Evolutionary conservation across 2,329 filamentous ascomycete genomes (phyloP), one percentile per base, ranked within the genome.

Genomic region (Cercospora sp.): DNA sequence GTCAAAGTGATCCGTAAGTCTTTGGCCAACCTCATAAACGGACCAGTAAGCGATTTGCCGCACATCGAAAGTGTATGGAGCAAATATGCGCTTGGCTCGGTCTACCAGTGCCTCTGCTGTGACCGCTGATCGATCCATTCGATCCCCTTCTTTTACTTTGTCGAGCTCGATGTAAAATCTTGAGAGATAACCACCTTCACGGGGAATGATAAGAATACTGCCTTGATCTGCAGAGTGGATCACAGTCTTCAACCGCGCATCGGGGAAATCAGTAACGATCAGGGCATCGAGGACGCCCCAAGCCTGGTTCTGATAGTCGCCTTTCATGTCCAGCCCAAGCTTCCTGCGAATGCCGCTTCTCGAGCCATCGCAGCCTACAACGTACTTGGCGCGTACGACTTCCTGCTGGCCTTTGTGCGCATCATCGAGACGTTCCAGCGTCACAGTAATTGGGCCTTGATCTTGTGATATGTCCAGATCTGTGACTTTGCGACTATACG

Each of bases 171-270:
- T 79, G 67, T 79, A 79, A 60, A 79, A 76, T 10, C 78, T 67
- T 8, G 73, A 74, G 1, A 80, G 67, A 20, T 77, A 77, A 13
- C 75, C 75, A 30, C 76, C 76, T 64, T 79, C 78, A 39, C 78
- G 68, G 0, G 91, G 91, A 66, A 94, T 93, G 4, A 93, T 89
- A 87, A 94, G 91, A 75, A 94, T 89, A 18, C 90, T 92, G 1
- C 91, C 91, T 66, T 89, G 83, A 57, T 87, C 84, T 79, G 77
- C 74, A 3, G 90, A 92, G 77, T 93, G 91, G 67, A 79, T 77
- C 3, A 75, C 73, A 7, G 74, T 75, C 67, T 77, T 78, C 26
- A 77, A 70, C 31, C 77, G 68, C 74, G 93, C 91, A 75, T 94
- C 81, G 0, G 5, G 78, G 60, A 79, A 79, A 65, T 76, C 72